Percentiles rank a stretch among this genome's conserved stretches.
Evolutionary conservation across 179 eudicot species (phyloP).

Genomic region (Spinacia oleracea): DNA sequence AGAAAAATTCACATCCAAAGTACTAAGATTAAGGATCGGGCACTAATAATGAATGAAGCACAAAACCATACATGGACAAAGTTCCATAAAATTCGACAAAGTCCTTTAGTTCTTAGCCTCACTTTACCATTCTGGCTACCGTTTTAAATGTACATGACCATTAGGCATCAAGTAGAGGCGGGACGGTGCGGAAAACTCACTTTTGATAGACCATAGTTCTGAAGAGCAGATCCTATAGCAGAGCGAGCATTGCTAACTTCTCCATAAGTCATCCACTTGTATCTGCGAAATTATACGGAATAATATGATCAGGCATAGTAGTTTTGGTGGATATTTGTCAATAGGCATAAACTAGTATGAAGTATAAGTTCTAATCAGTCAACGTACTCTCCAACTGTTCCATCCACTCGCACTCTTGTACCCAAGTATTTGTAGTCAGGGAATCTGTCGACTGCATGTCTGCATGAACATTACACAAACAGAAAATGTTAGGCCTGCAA

Average conservation of each 20-base stretch:
- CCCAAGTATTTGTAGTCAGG: constrained; percentile 92
- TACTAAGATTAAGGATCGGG: background rate
- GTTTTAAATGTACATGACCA: background rate
- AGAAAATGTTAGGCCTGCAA: constrained; percentile 10
- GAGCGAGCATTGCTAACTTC: constrained; percentile 84
- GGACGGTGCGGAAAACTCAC: constrained; percentile 42
- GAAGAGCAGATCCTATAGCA: constrained; percentile 89
- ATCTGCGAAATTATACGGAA: constrained; percentile 47
- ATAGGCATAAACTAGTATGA: background rate
- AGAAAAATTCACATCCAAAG: background rate
- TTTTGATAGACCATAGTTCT: constrained; percentile 58
- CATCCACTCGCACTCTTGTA: constrained; percentile 86
- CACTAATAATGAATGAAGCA: background rate
- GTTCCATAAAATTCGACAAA: background rate
- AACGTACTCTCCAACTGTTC: constrained; percentile 96
- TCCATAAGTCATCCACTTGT: constrained; percentile 99
- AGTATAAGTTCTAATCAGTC: background rate
- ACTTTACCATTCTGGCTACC: background rate
- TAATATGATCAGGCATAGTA: constrained; percentile 23
- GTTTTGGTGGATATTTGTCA: background rate
- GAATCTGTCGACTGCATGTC: constrained; percentile 75
- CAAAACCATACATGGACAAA: background rate
- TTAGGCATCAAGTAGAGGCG: background rate
- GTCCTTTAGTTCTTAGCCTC: constrained; percentile 12
- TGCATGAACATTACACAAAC: constrained; percentile 33